phyloP scores from a whole-genome alignment of 2,329 filamentous ascomycete species.

The Cordyceps farinosa region DNA sequence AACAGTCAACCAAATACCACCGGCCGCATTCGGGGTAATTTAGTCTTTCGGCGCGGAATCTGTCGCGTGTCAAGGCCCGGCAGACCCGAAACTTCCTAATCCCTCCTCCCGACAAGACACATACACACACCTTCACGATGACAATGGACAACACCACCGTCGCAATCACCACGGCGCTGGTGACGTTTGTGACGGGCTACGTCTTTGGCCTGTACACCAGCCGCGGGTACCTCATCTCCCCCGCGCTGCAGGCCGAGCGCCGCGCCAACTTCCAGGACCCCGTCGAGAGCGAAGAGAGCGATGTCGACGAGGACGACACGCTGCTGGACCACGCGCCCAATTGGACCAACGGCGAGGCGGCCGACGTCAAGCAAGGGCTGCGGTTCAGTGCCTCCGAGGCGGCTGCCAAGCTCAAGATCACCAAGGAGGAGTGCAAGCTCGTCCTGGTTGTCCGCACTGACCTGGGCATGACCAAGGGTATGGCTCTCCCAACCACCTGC shows the following conservation, averaged over 20 bases:
- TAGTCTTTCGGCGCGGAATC: neutral
- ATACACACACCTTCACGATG: constrained; percentile 31
- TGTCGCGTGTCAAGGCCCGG: neutral
- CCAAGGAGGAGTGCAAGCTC: constrained; percentile 84
- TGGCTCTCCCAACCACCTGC: too few species aligned
- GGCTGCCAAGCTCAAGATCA: constrained; percentile 32
- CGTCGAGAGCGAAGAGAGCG: constrained; percentile 66
- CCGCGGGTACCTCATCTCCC: constrained; percentile 56
- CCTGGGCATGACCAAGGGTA: constrained; percentile 96
- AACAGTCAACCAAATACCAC: neutral
- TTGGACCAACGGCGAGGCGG: constrained; percentile 60
- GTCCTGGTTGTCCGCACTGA: constrained; percentile 91
- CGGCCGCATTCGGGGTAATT: neutral
- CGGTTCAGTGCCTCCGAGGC: constrained; percentile 26
- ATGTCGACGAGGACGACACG: constrained; percentile 58
- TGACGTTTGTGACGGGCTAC: constrained; percentile 74
- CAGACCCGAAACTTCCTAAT: neutral
- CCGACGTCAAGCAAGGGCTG: constrained; percentile 57
- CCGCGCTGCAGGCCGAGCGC: constrained; percentile 54
- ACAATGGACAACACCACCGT: constrained; percentile 49
- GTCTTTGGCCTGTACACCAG: constrained; percentile 73
- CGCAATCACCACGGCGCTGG: constrained; percentile 68
- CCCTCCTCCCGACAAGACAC: neutral
- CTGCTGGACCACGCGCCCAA: constrained; percentile 64
- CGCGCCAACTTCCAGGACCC: constrained; percentile 55